Evolutionary conservation across 1,139 yeast genomes (phyloP).

Genomic region (Saccharomyces hybrid): DNA sequence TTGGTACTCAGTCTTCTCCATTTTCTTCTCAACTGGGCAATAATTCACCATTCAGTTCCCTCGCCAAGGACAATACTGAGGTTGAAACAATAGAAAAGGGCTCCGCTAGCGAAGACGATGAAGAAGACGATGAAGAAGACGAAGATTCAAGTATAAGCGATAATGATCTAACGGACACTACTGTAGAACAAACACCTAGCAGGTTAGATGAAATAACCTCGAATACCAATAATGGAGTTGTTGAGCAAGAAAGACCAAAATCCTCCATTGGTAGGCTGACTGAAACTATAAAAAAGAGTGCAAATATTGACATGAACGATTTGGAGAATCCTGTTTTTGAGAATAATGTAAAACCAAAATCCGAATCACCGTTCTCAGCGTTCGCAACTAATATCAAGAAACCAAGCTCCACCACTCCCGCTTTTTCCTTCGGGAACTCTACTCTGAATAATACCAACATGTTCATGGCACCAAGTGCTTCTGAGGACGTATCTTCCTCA

Average conservation of each 20-base stretch:
- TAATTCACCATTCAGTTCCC: no score
- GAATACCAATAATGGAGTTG: neutral
- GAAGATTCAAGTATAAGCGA: neutral
- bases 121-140: neutral
- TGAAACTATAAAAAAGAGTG: slow-evolving; percentile 25
- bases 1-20: no score
- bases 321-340: slow-evolving; percentile 7
- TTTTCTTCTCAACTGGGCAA: no score
- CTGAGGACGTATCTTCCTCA: neutral
- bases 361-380: slow-evolving; percentile 21
- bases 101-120: neutral
- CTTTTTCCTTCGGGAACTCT: slow-evolving; percentile 14
- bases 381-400: slow-evolving; percentile 18
- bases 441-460: neutral
- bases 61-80: no score
- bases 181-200: slow-evolving; percentile 18
- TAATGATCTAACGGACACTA: slow-evolving; percentile 12
- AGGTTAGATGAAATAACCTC: neutral
- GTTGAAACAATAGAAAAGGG: neutral
- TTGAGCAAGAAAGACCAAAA: neutral
- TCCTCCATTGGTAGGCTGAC: slow-evolving; percentile 19
- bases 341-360: neutral
- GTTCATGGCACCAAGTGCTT: neutral
- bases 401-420: slow-evolving; percentile 10
- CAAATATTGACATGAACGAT: slow-evolving; percentile 16